Base-by-base conservation (phyloP, 2,329 filamentous ascomycete genomes). In the Cytospora leucostoma region DNA sequence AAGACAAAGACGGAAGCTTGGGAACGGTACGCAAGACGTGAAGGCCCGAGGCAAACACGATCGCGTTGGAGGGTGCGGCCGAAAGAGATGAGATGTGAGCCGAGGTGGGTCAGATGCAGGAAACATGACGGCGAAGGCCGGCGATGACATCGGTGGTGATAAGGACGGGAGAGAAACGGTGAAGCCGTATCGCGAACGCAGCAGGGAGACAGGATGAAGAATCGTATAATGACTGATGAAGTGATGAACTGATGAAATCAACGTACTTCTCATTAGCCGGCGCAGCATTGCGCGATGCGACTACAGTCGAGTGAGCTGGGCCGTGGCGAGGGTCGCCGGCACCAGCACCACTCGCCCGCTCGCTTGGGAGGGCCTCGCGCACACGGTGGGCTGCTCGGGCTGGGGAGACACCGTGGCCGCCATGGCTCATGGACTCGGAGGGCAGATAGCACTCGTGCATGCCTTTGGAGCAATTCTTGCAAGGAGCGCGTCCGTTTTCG, bases 381-480 rank as follows among this genome's bases (percentile, higher is more conserved):
- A 79, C 76, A 58, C 84, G 79, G 71, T 82, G 80, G 59, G 79
- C 77, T 63, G 76, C 76, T 47, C 82, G 80, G 61, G 83, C 82
- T 53, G 84, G 84, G 64, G 83, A 85, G 65, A 85, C 82, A 65
- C 84, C 83, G 68, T 85, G 83, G 67, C 84, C 74, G 51, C 74
- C 81, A 72, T 86, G 84, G 67, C 81, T 80, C 78, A 84, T 82
- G 65, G 80, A 84, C 75, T 86, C 84, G 35, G 83, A 86, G 47
- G 84, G 84, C 21, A 87, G 75, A 72, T 86, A 87, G 75, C 84
- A 87, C 62, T 86, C 83, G 73, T 87, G 84, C 82, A 86, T 82
- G 65, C 84, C 84, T 74, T 87, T 87, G 55, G 83, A 82, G 74
- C 84, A 87, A 74, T 87, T 87, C 72, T 84, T 84, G 77, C 84